Base-by-base conservation (phyloP, 1,284 basidiomycete species). In the Boletus sp. region DNA sequence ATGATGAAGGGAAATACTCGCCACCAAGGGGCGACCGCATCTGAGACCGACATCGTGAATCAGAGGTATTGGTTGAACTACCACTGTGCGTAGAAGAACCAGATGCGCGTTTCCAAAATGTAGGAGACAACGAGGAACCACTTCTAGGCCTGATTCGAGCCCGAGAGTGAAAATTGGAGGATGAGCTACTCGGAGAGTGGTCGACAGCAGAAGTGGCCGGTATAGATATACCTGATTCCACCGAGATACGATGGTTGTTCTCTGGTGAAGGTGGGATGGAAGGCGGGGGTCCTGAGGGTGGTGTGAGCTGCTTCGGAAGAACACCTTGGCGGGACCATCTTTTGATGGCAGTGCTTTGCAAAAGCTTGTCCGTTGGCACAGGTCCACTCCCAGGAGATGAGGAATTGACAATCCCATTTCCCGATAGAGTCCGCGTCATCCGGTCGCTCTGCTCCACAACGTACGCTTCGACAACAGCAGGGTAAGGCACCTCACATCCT, bases 251-350 rank as follows among this genome's bases (percentile, higher is more conserved):
- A 37, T 41, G 53, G 2, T 20, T 57, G 41, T 44, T 43, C 8
- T 64, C 59, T 19, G 74, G 41, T 23, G 56, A 44, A 19, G n/a
- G 32, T 4, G 60, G 78, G 13, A 74, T 61, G n/a, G 74, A 73
- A 7, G 80, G 80, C 19, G 76, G 77, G 8, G 80, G 78, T 8
- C 78, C 79, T 32, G 68, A 74, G 4, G 81, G 80, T n/a, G 81
- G 81, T 8, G 75, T 77, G 44, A 72, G 61, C 32, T 74, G 71
- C 34, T 75, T 73, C 3, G 81, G 81, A 30, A 82, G 66, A 14
- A 71, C 29, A n/a, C 54, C 72, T 56, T 79, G 80, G 37, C 80
- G 72, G 16, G 84, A 84, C 81, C 83, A 84, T 41, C 77, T 71
- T 49, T 72, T 74, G 22, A 67, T 65, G 45, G 69, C 66, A 48